These are phyloP conservation scores for Biscogniauxia marginata DNA, from an alignment of 2,329 filamentous ascomycete genomes.

Conservation along the genomic window DNA sequence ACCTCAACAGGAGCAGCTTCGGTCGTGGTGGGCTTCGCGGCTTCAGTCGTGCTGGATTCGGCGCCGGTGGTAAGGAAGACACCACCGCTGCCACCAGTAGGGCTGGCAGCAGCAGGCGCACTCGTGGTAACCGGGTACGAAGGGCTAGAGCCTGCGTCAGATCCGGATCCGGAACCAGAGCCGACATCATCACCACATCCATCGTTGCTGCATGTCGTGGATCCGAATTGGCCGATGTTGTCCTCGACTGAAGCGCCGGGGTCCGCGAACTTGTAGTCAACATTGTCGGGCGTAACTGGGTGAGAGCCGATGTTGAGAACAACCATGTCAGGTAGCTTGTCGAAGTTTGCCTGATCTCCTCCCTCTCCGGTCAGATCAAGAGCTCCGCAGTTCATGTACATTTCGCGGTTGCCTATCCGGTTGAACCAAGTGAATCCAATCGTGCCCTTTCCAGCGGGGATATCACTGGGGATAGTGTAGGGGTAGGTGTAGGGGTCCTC, in stretches of 20 bases:
- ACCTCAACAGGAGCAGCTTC: conserved; percentile 16
- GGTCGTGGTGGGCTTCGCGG: conserved; percentile 11
- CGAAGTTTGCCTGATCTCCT: conserved; percentile 52
- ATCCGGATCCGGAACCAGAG: conserved; percentile 29
- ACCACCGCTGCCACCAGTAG: conserved; percentile 19
- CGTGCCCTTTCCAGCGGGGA: conserved; percentile 74
- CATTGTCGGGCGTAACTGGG: conserved; percentile 35
- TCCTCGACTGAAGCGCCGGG: conserved; percentile 59
- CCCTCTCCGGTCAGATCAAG: conserved; percentile 59
- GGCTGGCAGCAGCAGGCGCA: conserved; percentile 18
- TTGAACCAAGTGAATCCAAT: conserved; percentile 97
- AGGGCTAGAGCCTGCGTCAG: conserved; percentile 18
- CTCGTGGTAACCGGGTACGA: conserved; percentile 11
- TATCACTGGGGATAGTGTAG: conserved; percentile 68
- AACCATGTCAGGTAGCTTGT: conserved; percentile 71
- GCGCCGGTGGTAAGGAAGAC: conserved; percentile 24
- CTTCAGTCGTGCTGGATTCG: conserved; percentile 9
- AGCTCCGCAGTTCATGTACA: conserved; percentile 96
- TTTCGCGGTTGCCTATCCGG: conserved; percentile 86
- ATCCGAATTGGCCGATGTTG: conserved; percentile 37
- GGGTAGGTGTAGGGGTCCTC: conserved; percentile 57
- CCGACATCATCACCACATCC: conserved; percentile 21
- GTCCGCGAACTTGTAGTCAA: conserved; percentile 66
- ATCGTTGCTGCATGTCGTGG: conserved; percentile 33
- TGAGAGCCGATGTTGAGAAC: conserved; percentile 62